A percentile compares a stretch with the other conserved stretches of the same genome.
Conservation (phyloP, 768 basidiomycete genomes). For the Pleurotus tuber-regium region DNA sequence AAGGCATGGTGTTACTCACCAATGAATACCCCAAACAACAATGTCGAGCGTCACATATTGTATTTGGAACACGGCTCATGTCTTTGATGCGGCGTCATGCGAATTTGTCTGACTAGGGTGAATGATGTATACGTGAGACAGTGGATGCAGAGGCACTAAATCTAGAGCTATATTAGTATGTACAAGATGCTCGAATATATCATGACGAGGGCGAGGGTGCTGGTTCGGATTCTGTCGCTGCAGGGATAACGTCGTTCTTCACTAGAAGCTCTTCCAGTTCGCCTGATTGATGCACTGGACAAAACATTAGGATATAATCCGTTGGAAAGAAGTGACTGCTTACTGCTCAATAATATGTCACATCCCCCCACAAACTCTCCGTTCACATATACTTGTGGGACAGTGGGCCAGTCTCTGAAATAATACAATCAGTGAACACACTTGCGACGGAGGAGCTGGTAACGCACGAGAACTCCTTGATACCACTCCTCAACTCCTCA, state of each 20-base stretch:
- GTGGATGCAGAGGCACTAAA: too few relatives aligned
- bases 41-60: too few relatives aligned
- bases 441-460: neutral
- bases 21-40: too few relatives aligned
- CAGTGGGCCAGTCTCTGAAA: slow-evolving; percentile 92
- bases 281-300: slow-evolving; percentile 91
- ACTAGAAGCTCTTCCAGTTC: slow-evolving; percentile 83
- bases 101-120: too few relatives aligned
- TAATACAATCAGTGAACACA: neutral
- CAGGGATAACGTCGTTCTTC: slow-evolving; percentile 68
- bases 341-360: slow-evolving; percentile 89
- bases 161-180: neutral
- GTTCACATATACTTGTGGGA: slow-evolving; percentile 92
- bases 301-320: slow-evolving; percentile 9
- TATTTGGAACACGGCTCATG: too few relatives aligned
- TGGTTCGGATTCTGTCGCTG: slow-evolving; percentile 22
- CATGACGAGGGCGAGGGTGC: neutral
- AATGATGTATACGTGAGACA: too few relatives aligned
- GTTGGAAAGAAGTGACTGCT: slow-evolving; percentile 33
- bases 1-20: neutral
- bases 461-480: slow-evolving; percentile 98
- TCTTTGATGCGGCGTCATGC: too few relatives aligned
- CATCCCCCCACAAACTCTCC: slow-evolving; percentile 98
- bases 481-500: slow-evolving; percentile 73
- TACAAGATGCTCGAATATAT: neutral